phyloP scores from a whole-genome alignment of 2,329 filamentous ascomycete genomes.

The Tothia fuscella region DNA sequence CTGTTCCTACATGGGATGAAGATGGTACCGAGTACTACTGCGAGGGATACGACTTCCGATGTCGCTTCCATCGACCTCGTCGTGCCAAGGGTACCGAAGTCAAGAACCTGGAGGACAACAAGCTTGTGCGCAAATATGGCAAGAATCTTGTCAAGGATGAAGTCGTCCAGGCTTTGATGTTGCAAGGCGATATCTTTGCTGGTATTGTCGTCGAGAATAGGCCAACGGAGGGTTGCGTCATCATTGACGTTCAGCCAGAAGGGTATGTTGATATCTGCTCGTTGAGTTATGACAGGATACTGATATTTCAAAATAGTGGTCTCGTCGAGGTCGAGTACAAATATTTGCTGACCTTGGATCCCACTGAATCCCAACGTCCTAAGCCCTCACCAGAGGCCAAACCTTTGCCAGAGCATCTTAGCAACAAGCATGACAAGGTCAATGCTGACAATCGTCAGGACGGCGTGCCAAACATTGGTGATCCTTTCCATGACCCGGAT shows the following conservation, averaged over 20 bases:
- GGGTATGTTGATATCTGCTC: not conserved
- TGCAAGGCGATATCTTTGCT: conserved; percentile 79
- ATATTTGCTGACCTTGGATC: conserved; percentile 63
- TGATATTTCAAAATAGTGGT: conserved; percentile 40
- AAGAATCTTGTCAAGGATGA: conserved; percentile 57
- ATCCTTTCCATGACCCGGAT: conserved; percentile 35
- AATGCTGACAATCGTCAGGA: conserved; percentile 36
- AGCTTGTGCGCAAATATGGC: conserved; percentile 56
- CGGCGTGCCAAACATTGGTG: conserved; percentile 35
- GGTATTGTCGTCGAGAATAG: conserved; percentile 85
- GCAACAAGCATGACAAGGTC: conserved; percentile 33
- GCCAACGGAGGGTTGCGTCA: conserved; percentile 37
- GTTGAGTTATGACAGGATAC: too few relatives aligned
- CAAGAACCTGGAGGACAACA: conserved; percentile 57
- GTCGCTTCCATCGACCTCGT: conserved; percentile 85
- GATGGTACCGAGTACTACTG: conserved; percentile 89
- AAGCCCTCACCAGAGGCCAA: conserved; percentile 63
- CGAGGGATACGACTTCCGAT: conserved; percentile 84
- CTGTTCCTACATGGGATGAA: conserved; percentile 76
- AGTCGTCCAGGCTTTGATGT: conserved; percentile 75
- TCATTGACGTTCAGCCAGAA: conserved; percentile 43
- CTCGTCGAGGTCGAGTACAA: conserved; percentile 74
- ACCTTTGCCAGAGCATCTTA: conserved; percentile 50
- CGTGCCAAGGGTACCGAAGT: conserved; percentile 60
- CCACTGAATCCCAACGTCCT: conserved; percentile 57